phyloP scores from a whole-genome alignment of 2,329 filamentous ascomycete species.

The Fusarium sp. region DNA sequence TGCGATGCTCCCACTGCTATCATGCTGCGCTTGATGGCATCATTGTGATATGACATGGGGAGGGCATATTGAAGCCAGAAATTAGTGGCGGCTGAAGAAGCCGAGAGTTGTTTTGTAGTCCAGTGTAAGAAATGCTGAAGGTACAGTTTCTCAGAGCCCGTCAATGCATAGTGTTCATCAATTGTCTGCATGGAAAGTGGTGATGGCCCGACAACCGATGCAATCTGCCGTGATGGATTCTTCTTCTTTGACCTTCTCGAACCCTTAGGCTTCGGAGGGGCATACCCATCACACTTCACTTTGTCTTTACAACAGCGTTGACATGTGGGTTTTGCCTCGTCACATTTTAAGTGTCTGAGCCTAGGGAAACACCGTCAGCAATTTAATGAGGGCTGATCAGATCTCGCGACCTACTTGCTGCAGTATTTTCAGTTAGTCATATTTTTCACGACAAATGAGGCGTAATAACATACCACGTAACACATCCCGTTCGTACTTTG shows the following conservation, averaged over 20 bases:
- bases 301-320: conserved; percentile 24
- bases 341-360: conserved; percentile 17
- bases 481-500: conserved; percentile 15
- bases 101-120: conserved; percentile 6
- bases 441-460: conserved; percentile 1
- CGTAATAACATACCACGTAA: conserved; percentile 22
- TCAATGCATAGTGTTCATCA: background rate
- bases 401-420: conserved; percentile 1
- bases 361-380: background rate
- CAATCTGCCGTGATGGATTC: fast-evolving
- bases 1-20: conserved; percentile 20
- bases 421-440: background rate
- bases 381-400: fast-evolving
- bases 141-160: conserved; percentile 1
- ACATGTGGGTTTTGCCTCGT: conserved; percentile 17
- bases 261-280: conserved; percentile 7
- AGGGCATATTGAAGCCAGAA: conserved; percentile 19
- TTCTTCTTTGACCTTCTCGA: background rate
- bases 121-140: conserved; percentile 15
- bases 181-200: background rate
- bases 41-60: conserved; percentile 13
- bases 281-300: conserved; percentile 24
- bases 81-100: conserved; percentile 1
- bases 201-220: fast-evolving
- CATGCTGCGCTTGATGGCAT: conserved; percentile 22